Evolutionary conservation across 2,329 filamentous ascomycete species (phyloP), one percentile per base, ranked within the genome.

Genomic region (Onygena corvina): DNA sequence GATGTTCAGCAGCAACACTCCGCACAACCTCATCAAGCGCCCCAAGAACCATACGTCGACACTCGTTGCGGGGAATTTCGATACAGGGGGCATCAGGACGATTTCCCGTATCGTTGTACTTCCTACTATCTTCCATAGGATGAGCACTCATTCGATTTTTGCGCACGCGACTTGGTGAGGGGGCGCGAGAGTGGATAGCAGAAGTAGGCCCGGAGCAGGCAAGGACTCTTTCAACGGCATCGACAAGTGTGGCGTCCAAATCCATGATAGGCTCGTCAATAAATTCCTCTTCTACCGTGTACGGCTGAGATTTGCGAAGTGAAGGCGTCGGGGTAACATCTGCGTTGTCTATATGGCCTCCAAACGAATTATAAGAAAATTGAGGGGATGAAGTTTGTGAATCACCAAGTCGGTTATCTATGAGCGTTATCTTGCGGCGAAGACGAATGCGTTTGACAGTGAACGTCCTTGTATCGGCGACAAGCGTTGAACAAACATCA

Each of bases 1-100:
- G 66, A 50, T 69, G 65, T 51, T 73, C 70, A 4, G 70, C 70
- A 11, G 71, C 71, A n/a, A 78, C 75, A 46, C 71, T 71, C 48
- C 68, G 71, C 29, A 76, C 76, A 2, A 79, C 71, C 50, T 76
- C 67, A 60, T 79, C 75, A 14, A 79, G 61, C 3, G 76, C 76
- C 47, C 75, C 75, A 8, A 78, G 71, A 0, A 79, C 71, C 49
- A 74, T 68, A 31, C 70, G 68, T 48, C 72, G 73, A 57, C 75
- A 79, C 55, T 78, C 75, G 2, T 64, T 66, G 16, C 70, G 68
- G 4, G 72, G 67, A 1, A 75, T 66, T 55, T 76, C 73, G 2
- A 67, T 52, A 8, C 67, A 60, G 20, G 63, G 56, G 4, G 57
- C 51, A 30, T 67, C 64, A 16, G 20, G 21, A 16, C 33, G 18